These are phyloP conservation scores for Neonothopanus nambi DNA, from an alignment of 1,284 basidiomycete species.

Conservation along the genomic window DNA sequence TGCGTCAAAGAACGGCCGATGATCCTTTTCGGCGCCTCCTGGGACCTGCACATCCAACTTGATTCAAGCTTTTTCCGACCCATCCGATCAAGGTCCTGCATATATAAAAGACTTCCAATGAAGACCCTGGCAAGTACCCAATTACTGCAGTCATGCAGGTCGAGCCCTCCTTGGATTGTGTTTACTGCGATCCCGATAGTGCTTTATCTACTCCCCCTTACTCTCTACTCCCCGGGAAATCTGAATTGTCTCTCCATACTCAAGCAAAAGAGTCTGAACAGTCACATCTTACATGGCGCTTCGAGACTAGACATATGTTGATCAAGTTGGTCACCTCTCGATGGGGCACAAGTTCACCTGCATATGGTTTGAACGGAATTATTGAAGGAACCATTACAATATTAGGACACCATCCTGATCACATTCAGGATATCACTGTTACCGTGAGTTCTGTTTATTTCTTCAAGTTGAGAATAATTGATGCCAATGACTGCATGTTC, in stretches of 20 bases:
- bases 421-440: conserved; percentile 37
- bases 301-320: conserved; percentile 38
- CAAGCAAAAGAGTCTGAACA: conserved; percentile 17
- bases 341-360: conserved; percentile 40
- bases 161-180: too few relatives aligned
- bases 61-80: too few relatives aligned
- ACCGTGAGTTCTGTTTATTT: conserved; percentile 29
- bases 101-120: too few relatives aligned
- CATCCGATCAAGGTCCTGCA: too few relatives aligned
- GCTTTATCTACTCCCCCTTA: conserved; percentile 3
- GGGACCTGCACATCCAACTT: too few relatives aligned
- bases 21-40: too few relatives aligned
- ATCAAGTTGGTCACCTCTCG: conserved; percentile 42
- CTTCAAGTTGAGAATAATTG: neutral
- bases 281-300: conserved; percentile 35
- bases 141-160: too few relatives aligned
- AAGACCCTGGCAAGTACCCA: too few relatives aligned
- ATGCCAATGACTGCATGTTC: conserved; percentile 4
- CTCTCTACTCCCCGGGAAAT: neutral
- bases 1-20: too few relatives aligned
- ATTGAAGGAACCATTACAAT: conserved; percentile 43
- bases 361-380: conserved; percentile 41
- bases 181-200: too few relatives aligned
- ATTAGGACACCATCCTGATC: conserved; percentile 30
- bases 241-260: conserved; percentile 5